Percentiles rank a stretch among this genome's conserved stretches.
Evolutionary conservation across 352 stramenopile species (phyloP).

Genomic region (Blastocystis sp.): DNA sequence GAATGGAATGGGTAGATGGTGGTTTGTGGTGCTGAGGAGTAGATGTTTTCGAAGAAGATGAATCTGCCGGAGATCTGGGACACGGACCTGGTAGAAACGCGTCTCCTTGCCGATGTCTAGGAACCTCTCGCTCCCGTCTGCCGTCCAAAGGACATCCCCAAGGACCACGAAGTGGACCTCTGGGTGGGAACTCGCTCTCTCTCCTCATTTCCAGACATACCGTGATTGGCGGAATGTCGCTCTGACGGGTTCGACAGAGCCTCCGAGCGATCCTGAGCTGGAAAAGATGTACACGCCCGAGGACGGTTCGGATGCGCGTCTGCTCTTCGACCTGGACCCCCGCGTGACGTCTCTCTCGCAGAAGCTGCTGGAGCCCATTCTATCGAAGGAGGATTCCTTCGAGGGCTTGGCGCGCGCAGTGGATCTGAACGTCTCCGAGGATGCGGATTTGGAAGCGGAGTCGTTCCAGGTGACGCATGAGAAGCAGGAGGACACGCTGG

Average conservation of each 20-base stretch:
- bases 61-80: constrained; percentile 42
- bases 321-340: neutral
- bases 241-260: neutral
- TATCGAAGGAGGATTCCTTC: neutral
- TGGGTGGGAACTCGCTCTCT: neutral
- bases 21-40: neutral
- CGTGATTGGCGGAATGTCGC: constrained; percentile 5
- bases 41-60: constrained; percentile 46
- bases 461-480: neutral
- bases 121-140: neutral
- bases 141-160: constrained; percentile 3
- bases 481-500: neutral
- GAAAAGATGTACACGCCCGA: neutral
- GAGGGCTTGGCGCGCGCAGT: neutral
- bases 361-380: neutral
- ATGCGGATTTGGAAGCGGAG: neutral
- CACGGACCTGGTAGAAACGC: neutral
- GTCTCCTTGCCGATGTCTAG: neutral
- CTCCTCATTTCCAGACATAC: neutral
- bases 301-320: neutral
- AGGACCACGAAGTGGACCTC: constrained; percentile 10
- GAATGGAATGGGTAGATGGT: neutral
- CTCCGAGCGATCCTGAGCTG: neutral
- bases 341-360: neutral
- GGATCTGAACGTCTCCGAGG: neutral